Base-by-base conservation (phyloP, 2,329 filamentous ascomycete species). In the Aspergillus ochraceoroseus region DNA sequence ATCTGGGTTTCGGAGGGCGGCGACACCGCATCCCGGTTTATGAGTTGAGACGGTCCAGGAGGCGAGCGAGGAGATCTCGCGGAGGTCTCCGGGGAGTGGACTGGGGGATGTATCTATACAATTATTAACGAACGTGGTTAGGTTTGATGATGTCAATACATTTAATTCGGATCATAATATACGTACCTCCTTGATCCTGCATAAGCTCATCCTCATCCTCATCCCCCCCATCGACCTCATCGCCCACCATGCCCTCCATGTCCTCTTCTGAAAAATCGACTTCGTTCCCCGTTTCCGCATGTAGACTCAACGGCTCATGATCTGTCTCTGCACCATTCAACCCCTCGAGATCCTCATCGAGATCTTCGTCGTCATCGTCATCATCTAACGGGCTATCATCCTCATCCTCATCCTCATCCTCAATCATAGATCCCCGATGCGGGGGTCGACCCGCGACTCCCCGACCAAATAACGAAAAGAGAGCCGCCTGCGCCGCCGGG, bases 61-160 rank as follows among this genome's bases (percentile, higher is more conserved):
- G n/a, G 79, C 79, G 14, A 82, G 70, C 2, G 76, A 78, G 38
- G 75, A 79, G 48, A 82, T 82, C 48, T 82, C 79, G 50, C 79
- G 77, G 36, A 81, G 65, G 42, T 67, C 65, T 2, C 57, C 54
- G 2, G 66, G 64, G 7, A 67, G 52, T 2, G 66, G 66, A 1
- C 62, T 56, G 7, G 63, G 56, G 0, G 61, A 60, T 49, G 54
- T 58, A 28, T 62, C 65, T 66, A 32, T 19, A 26, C 11, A 11
- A n/a, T 11, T 6, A 23, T 27, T 20, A n/a, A n/a, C n/a, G n/a
- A n/a, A n/a, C n/a, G n/a, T n/a, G n/a, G n/a, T n/a, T n/a, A n/a
- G n/a, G n/a, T n/a, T n/a, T n/a, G n/a, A n/a, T n/a, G n/a, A n/a
- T n/a, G n/a, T n/a, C n/a, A n/a, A n/a, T n/a, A n/a, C n/a, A n/a